Evolutionary conservation across 2,329 filamentous ascomycete genomes (phyloP).

Genomic region (Trichoderma sp.): DNA sequence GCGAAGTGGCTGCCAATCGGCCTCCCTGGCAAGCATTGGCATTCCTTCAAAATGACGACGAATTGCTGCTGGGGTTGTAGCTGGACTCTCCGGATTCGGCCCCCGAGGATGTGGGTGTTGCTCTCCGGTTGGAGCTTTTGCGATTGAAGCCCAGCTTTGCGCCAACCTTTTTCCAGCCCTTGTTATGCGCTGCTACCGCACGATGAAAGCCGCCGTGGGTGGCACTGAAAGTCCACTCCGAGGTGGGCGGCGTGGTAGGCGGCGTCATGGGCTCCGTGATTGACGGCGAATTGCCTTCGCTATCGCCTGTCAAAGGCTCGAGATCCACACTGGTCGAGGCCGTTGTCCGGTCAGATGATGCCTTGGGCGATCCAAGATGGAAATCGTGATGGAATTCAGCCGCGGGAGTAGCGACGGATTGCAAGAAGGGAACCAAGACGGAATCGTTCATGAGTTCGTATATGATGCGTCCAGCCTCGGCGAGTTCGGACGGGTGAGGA

Average conservation of each 20-base stretch:
- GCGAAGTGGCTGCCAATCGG: neutral
- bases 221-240: conserved; percentile 51
- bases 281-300: conserved; percentile 55
- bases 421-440: conserved; percentile 86
- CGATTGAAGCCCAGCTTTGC: conserved; percentile 58
- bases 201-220: conserved; percentile 54
- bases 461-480: conserved; percentile 80
- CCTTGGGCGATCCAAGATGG: conserved; percentile 44
- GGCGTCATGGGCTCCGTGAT: conserved; percentile 67
- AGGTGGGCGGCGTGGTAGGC: conserved; percentile 66
- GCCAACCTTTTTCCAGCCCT: conserved; percentile 63
- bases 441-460: conserved; percentile 98
- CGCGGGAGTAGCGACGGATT: conserved; percentile 50
- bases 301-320: conserved; percentile 62
- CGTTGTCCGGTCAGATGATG: conserved; percentile 39
- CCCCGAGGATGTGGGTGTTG: conserved; percentile 43
- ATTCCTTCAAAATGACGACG: conserved; percentile 50
- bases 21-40: neutral
- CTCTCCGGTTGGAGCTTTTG: conserved; percentile 46
- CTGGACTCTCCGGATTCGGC: conserved; percentile 33
- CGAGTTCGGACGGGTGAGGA: conserved; percentile 69
- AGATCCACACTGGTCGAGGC: conserved; percentile 45
- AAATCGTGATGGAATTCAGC: conserved; percentile 38
- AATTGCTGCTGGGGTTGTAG: conserved; percentile 24
- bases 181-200: conserved; percentile 52